Base-by-base conservation (phyloP, 2,329 filamentous ascomycete species). In the Fusarium burgessii region DNA sequence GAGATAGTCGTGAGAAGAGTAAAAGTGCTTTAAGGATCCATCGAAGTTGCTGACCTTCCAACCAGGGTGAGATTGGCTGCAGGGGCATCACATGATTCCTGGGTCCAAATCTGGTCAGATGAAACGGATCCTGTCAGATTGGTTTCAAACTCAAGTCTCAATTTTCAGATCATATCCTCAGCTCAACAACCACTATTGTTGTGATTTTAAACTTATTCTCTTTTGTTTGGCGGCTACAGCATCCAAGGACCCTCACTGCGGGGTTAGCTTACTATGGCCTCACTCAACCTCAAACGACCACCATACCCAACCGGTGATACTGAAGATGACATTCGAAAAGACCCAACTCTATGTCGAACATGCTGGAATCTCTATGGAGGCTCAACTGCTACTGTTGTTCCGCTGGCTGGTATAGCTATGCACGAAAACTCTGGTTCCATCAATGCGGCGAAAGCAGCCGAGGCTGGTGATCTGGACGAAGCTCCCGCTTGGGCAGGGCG, bases 321-420 rank as follows among this genome's bases (percentile, higher is more conserved):
- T 4, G 62, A 73, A 12, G 50, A 68, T 17, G 64, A 73, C 7
- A 72, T 75, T 2, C 57, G 62, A 15, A 51, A 17, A 3, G 60
- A 75, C 23, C 58, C 62, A 7, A 60, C 40, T n/a, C 20, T 63
- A 4, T 75, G 73, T 5, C 45, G 55, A 4, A 62, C 51, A 38
- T 75, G 73, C 38, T 70, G 66, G 64, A 75, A 75, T 41, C 56
- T 75, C 6, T 75, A 65, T 3, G 47, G 50, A 6, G 70, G 72
- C 4, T 72, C 70, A 3, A 69, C 73, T 12, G 40, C 23, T 1
- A 60, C 58, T 1, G 57, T 56, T 17, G 38, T 70, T 10, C 55
- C 62, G 6, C 40, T 73, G 7, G 46, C 59, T 7, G 64, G 68
- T 4, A 58, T 74, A 52, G 57, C 62, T 5, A 71, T 74, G 69